Conservation (phyloP, 2,329 filamentous ascomycete genomes). For the Apiospora malaysiana region DNA sequence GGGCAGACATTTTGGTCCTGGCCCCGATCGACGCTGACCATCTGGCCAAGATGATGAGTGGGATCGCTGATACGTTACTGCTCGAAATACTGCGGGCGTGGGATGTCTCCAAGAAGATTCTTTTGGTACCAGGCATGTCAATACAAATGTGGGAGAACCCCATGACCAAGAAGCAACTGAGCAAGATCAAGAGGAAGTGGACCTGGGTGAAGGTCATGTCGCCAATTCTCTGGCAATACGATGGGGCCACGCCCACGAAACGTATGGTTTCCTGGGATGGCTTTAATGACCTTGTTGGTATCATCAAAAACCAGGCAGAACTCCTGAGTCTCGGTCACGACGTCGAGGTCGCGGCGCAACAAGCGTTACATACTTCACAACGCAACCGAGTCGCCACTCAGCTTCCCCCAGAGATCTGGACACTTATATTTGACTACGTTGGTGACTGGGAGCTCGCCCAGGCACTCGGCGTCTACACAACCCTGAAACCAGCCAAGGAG, state of each 20-base stretch:
- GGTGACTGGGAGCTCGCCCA: conserved; percentile 91
- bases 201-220: conserved; percentile 83
- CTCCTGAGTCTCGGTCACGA: conserved; percentile 76
- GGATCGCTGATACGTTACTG: conserved; percentile 80
- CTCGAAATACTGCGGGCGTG: conserved; percentile 84
- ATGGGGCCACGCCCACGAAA: conserved; percentile 52
- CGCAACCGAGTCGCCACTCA: conserved; percentile 46
- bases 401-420: conserved; percentile 88
- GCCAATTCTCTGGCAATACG: conserved; percentile 83
- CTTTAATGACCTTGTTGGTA: conserved; percentile 74
- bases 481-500: conserved; percentile 69
- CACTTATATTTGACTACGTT: conserved; percentile 81
- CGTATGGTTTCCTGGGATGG: conserved; percentile 65
- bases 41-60: conserved; percentile 85
- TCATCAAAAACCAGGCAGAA: conserved; percentile 79
- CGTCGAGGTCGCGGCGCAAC: conserved; percentile 60
- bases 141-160: conserved; percentile 89
- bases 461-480: conserved; percentile 81
- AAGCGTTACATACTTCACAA: conserved; percentile 45
- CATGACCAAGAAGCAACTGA: conserved; percentile 85
- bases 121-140: conserved; percentile 89
- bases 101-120: conserved; percentile 84
- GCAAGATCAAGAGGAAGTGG: conserved; percentile 83
- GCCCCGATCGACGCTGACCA: conserved; percentile 85
- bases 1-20: conserved; percentile 86